Evolutionary conservation across 78 protist genomes (phyloP), one percentile per base, ranked within the genome.

Genomic region (Chrysochromulina tobinii): DNA sequence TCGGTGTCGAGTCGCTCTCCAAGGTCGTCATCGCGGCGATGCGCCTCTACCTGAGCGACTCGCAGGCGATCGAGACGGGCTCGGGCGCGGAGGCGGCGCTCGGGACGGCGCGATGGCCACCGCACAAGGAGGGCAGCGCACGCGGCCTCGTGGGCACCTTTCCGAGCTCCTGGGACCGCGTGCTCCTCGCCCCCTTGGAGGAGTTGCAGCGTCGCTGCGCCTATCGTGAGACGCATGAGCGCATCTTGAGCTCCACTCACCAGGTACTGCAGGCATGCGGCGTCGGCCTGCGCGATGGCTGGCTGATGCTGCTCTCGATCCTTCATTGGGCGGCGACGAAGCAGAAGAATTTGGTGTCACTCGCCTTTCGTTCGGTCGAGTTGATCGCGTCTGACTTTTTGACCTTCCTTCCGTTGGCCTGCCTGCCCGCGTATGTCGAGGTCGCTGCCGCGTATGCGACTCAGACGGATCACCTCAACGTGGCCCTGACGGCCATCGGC

Each of bases 161-260:
- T 38, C 38, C 38, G 38, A 38, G 38, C 38, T 38, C 38, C 64
- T 66, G 72, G 72, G 72, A 66, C 72, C 72, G 23, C n/a, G 9
- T 18, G 72, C 27, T 66, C n/a, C 72, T 66, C 72, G 15, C 51
- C 51, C 77, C 50, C 50, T 50, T n/a, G 12, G 51, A 68, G 77
- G 77, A 68, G 77, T 50, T 68, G 50, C 77, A 68, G 77, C 77
- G 77, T 50, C 77, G 77, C 48, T 68, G 77, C 53, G 77, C 77
- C 23, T 14, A 68, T 9, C 27, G 77, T 2, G 77, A 68, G 50
- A 68, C 77, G 14, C 77, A 68, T 27, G 77, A 68, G 77, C 77
- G 77, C 51, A n/a, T 68, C 3, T 50, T 68, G 77, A 27, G n/a
- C 50, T 2, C 48, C 0, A 14, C 14, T 1, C 77, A 68, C 77